Conservation (phyloP, 2,329 filamentous ascomycete species). For the Aureobasidium sp. region DNA sequence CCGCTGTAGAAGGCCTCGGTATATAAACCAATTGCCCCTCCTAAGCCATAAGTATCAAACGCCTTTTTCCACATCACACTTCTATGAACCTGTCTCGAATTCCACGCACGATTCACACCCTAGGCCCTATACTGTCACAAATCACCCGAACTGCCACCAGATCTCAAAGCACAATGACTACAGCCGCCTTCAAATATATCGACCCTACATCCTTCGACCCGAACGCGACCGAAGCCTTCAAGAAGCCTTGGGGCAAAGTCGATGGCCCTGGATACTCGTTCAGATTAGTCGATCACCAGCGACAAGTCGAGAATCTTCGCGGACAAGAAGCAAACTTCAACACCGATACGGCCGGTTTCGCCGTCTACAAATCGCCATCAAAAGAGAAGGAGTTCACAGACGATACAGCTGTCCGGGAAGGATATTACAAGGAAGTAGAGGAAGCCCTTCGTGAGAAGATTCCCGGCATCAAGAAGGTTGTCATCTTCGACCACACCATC, state of each 20-base stretch:
- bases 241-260: slow-evolving; percentile 57
- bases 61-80: too few species aligned
- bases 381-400: slow-evolving; percentile 48
- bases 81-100: too few species aligned
- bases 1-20: background rate
- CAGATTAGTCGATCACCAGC: slow-evolving; percentile 35
- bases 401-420: slow-evolving; percentile 43
- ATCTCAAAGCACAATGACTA: slow-evolving; percentile 42
- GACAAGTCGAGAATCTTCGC: slow-evolving; percentile 48
- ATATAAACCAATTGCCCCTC: background rate
- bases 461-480: slow-evolving; percentile 49
- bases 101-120: background rate
- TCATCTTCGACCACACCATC: slow-evolving; percentile 67
- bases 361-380: slow-evolving; percentile 42
- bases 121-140: background rate
- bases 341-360: slow-evolving; percentile 52
- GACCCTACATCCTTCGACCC: slow-evolving; percentile 37
- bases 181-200: slow-evolving; percentile 51
- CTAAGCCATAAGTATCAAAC: background rate
- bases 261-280: slow-evolving; percentile 51
- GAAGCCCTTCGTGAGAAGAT: slow-evolving; percentile 46
- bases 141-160: background rate
- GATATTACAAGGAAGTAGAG: slow-evolving; percentile 57
- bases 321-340: slow-evolving; percentile 41
- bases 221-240: slow-evolving; percentile 28